phyloP scores from a whole-genome alignment of 305 asterid species.

The Striga hermonthica region DNA sequence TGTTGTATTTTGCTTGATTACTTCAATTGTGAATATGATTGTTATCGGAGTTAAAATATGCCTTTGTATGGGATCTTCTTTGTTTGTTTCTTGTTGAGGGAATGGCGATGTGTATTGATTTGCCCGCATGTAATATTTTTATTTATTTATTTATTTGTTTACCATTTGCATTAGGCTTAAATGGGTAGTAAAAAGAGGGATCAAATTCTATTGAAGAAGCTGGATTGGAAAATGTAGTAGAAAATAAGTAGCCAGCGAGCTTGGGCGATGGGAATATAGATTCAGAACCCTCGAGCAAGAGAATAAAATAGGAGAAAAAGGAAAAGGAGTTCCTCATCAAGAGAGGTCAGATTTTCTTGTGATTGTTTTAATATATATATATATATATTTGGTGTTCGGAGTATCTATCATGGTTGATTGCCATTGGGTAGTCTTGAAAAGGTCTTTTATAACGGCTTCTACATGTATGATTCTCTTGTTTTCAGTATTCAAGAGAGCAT shows the following conservation, averaged over 20 bases:
- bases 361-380: too few relatives aligned
- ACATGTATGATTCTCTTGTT: slow-evolving; percentile 7
- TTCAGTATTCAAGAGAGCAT: neutral
- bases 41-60: too few relatives aligned
- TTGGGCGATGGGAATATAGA: slow-evolving; percentile 28
- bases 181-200: slow-evolving; percentile 60
- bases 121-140: too few relatives aligned
- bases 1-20: too few relatives aligned
- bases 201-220: slow-evolving; percentile 39
- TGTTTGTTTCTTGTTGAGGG: too few relatives aligned
- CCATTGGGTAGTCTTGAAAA: slow-evolving; percentile 4
- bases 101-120: too few relatives aligned
- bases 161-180: neutral
- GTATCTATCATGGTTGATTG: neutral
- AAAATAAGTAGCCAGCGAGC: slow-evolving; percentile 25
- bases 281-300: slow-evolving; percentile 48
- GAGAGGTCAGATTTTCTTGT: slow-evolving; percentile 85
- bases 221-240: slow-evolving; percentile 28
- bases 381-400: too few relatives aligned
- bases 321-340: slow-evolving; percentile 70
- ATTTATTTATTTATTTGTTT: too few relatives aligned
- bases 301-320: slow-evolving; percentile 51
- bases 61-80: too few relatives aligned
- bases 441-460: neutral
- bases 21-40: too few relatives aligned